These are phyloP conservation scores for Xylaria sp. DNA, from an alignment of 2,329 filamentous ascomycete species.

Conservation along the genomic window DNA sequence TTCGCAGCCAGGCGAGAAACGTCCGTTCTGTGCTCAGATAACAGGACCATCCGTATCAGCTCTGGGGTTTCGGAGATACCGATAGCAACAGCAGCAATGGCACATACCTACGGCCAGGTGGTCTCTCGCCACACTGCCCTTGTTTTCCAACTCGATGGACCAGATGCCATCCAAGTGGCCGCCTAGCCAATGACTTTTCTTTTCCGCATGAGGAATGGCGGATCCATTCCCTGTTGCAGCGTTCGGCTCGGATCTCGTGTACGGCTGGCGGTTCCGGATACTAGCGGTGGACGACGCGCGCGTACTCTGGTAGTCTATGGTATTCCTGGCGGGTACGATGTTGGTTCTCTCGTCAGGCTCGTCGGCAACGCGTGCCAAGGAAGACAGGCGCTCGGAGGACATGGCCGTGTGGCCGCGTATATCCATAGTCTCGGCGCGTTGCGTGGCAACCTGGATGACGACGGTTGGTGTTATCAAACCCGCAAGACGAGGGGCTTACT, in stretches of 20 bases:
- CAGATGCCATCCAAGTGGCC: slow-evolving; percentile 44
- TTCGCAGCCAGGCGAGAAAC: slow-evolving; percentile 80
- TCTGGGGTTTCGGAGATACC: not conserved
- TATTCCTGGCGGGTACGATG: slow-evolving; percentile 34
- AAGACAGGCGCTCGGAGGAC: slow-evolving; percentile 17
- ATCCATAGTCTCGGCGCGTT: slow-evolving; percentile 40
- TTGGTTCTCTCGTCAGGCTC: slow-evolving; percentile 40
- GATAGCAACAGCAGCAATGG: not conserved
- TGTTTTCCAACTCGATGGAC: slow-evolving; percentile 75
- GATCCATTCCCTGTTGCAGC: slow-evolving; percentile 22
- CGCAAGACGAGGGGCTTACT: not conserved
- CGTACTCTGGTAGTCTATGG: slow-evolving; percentile 39
- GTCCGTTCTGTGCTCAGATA: slow-evolving; percentile 63
- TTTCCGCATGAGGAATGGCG: slow-evolving; percentile 17
- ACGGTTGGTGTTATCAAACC: not conserved
- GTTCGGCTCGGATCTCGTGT: slow-evolving; percentile 19
- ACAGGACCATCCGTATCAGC: slow-evolving; percentile 16
- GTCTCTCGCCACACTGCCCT: slow-evolving; percentile 76
- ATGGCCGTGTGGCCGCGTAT: slow-evolving; percentile 22
- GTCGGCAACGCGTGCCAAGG: slow-evolving; percentile 13
- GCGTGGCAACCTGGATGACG: slow-evolving; percentile 36
- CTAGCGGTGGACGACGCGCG: slow-evolving; percentile 23
- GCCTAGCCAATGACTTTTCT: slow-evolving; percentile 47
- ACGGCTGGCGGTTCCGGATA: slow-evolving; percentile 20
- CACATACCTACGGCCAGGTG: slow-evolving; percentile 69